Base-by-base conservation (phyloP, 805 yeast species). In the Starmerella sirachaensis region DNA sequence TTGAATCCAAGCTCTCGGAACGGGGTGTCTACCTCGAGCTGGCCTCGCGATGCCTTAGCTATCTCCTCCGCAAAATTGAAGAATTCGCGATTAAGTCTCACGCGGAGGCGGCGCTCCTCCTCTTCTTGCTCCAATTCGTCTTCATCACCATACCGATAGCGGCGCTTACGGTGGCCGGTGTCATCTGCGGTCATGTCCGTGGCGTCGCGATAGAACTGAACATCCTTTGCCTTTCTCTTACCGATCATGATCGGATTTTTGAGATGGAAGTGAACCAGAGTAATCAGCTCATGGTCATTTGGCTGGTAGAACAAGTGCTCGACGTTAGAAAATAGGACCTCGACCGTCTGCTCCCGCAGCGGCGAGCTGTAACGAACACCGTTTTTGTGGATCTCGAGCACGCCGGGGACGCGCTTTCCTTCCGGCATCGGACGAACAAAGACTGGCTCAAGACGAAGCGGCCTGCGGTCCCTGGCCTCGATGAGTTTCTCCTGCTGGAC, bases 91-190 rank as follows among this genome's bases (percentile, higher is more conserved):
- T 91, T 95, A 53, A 91, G 71, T 26, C 83, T 72, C 18, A 82
- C 80, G 53, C 93, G 81, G 62, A 95, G 73, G 60, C 88, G 72
- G 64, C 96, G 77, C 63, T 91, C 98, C 60, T 91, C 97, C 62
- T 88, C 96, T 64, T 91, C 98, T 61, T 88, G 96, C 61, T 91
- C 97, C 47, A 91, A 67, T 63, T 91, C 98, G 60, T 91, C 98
- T 60, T 91, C 98, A 58, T 91, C 98, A 32, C 98, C 98, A 57
- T 91, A 91, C 54, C 91, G 64, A 48, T 72, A 72, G 49, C 78
- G 67, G 60, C 96, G 76, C 63, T 83, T 78, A 45, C 94, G 78
- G 43, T 84, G 86, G 47, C 96, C 94, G 14, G 98, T 91, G 62
- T 91, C 98, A 61, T 91, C 98, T 52, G 85, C 85, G 3, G 93